A percentile compares a stretch with the other conserved stretches of the same genome.
Conservation (phyloP, 495 filamentous ascomycete species). For the Neurospora cerealis region DNA sequence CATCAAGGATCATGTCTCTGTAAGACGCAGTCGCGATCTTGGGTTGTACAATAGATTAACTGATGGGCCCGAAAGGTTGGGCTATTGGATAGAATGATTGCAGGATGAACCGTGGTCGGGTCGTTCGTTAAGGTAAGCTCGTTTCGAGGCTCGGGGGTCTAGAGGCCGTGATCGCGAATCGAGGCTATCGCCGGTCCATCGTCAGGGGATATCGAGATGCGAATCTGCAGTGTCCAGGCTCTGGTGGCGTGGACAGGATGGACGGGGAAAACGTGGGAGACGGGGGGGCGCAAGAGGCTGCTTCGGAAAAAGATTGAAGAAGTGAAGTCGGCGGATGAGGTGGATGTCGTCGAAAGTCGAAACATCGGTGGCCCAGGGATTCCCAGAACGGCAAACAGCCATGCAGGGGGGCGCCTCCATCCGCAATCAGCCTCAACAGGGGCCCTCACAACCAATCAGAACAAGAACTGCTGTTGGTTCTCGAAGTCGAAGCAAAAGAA, state of each 20-base stretch:
- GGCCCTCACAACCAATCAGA: background rate
- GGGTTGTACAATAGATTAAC: background rate
- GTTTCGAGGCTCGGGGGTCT: background rate
- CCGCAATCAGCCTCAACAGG: background rate
- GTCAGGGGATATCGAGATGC: background rate
- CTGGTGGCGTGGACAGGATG: background rate
- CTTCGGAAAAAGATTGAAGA: background rate
- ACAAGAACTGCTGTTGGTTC: background rate
- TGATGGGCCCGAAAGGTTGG: background rate
- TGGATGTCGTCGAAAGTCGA: background rate
- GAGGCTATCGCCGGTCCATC: background rate
- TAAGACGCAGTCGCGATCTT: background rate
- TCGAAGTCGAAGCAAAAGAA: background rate
- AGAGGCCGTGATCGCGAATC: background rate
- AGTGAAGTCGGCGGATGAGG: background rate
- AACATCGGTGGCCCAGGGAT: background rate
- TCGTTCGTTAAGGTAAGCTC: background rate
- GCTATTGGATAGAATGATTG: background rate
- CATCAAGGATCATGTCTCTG: conserved; percentile 8
- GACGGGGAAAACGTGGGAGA: background rate
- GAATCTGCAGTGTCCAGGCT: background rate
- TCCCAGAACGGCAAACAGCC: background rate
- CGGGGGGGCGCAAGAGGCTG: background rate
- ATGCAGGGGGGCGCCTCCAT: background rate
- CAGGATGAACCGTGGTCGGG: background rate